Conservation (phyloP, 345 rosid species). For the Moricandia arvensis region DNA sequence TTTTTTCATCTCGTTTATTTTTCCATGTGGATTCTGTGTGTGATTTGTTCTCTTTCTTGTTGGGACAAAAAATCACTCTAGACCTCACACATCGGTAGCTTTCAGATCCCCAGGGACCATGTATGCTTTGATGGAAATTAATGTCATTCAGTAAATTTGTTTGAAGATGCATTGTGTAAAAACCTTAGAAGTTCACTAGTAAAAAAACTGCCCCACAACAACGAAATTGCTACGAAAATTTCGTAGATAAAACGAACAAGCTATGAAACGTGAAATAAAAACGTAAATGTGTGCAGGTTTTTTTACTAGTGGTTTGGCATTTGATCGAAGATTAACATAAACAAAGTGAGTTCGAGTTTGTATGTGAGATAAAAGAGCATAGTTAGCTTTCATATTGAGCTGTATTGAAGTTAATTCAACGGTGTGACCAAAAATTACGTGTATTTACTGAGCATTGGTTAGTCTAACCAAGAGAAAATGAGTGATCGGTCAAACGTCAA, state of each 20-base stretch:
- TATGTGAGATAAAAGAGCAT: neutral
- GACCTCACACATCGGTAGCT: neutral
- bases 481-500: neutral
- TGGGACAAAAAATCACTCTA: slow-evolving; percentile 4
- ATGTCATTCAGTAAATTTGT: slow-evolving; percentile 13
- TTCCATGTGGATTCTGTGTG: slow-evolving; percentile 29
- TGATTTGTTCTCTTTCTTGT: slow-evolving; percentile 30
- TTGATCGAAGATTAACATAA: neutral
- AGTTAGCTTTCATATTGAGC: neutral
- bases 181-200: neutral
- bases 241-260: too few species aligned
- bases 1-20: neutral
- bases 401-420: neutral
- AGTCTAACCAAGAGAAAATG: neutral
- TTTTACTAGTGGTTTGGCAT: neutral
- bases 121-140: slow-evolving; percentile 28
- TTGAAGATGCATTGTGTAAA: neutral
- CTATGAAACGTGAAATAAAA: too few species aligned
- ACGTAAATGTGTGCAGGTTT: too few species aligned
- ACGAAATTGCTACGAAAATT: too few species aligned
- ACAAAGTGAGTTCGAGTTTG: neutral
- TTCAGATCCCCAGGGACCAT: slow-evolving; percentile 34
- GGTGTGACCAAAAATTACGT: neutral
- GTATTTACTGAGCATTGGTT: neutral
- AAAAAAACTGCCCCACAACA: too few species aligned